A percentile compares a stretch with the other conserved stretches of the same genome.
Conservation (phyloP, 176 grass and related monocot species). For the Aegilops sharonensis region DNA sequence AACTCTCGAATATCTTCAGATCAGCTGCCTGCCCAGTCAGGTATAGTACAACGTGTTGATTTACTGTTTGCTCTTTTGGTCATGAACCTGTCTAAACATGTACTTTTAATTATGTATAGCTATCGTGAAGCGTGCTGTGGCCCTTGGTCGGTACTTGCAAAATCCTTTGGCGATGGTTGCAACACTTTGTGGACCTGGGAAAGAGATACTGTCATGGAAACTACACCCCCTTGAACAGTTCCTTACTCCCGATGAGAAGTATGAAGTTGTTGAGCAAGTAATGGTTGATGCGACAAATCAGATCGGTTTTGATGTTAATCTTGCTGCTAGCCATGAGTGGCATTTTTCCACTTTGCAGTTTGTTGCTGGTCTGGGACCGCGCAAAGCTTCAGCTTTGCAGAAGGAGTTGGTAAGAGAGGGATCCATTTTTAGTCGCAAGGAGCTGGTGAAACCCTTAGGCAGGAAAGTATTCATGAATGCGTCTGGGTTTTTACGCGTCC, state of each 20-base stretch:
- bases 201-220: constrained; percentile 98
- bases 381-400: constrained; percentile 84
- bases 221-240: constrained; percentile 80
- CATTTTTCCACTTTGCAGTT: constrained; percentile 94
- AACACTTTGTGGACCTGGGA: constrained; percentile 90
- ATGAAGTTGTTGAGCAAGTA: constrained; percentile 92
- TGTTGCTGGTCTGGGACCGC: constrained; percentile 79
- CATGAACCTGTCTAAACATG: not conserved
- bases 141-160: constrained; percentile 86
- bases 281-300: constrained; percentile 97
- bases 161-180: constrained; percentile 91
- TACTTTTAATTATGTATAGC: constrained; percentile 40
- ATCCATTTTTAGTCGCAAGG: constrained; percentile 84
- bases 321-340: constrained; percentile 97
- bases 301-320: constrained; percentile 89
- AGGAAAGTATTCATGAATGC: constrained; percentile 94
- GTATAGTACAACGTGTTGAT: constrained; percentile 40
- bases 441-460: constrained; percentile 71
- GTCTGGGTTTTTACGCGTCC: constrained; percentile 84
- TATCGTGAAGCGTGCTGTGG: constrained; percentile 92
- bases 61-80: constrained; percentile 3
- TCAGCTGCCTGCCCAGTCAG: constrained; percentile 82
- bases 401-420: constrained; percentile 87
- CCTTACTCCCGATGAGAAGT: constrained; percentile 89
- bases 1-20: constrained; percentile 89